Percentiles rank a stretch among this genome's conserved stretches.
These are phyloP conservation scores for Mycena capillaripes DNA, from an alignment of 768 basidiomycete genomes.

Conservation along the genomic window DNA sequence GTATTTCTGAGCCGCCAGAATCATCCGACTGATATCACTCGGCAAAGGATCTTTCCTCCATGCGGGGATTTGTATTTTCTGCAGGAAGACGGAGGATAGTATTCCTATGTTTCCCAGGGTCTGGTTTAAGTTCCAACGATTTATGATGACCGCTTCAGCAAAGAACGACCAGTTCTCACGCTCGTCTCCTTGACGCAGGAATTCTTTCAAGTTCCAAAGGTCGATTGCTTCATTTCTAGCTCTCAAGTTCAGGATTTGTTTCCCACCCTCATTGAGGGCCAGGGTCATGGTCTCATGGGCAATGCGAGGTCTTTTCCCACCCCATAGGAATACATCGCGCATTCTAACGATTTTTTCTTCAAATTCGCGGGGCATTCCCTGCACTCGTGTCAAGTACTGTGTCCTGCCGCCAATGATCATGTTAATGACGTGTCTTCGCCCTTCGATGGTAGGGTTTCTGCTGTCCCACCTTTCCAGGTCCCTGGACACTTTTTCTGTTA, in stretches of 20 bases:
- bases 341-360: no score
- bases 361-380: neutral
- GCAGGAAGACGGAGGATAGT: neutral
- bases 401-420: neutral
- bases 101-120: neutral
- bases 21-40: constrained; percentile 1
- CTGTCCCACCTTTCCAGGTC: neutral
- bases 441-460: neutral
- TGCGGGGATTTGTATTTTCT: neutral
- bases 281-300: neutral
- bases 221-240: no score
- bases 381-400: neutral
- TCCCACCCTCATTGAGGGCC: neutral
- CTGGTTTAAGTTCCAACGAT: neutral
- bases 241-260: neutral
- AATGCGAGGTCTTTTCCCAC: neutral
- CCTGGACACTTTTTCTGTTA: neutral
- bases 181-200: no score
- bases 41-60: constrained; percentile 6
- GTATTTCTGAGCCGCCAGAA: constrained; percentile 4
- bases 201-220: no score
- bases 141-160: neutral
- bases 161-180: no score
- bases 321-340: no score
- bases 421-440: neutral